phyloP scores from a whole-genome alignment of 352 stramenopile genomes.

The Globisporangium apiculatum region DNA sequence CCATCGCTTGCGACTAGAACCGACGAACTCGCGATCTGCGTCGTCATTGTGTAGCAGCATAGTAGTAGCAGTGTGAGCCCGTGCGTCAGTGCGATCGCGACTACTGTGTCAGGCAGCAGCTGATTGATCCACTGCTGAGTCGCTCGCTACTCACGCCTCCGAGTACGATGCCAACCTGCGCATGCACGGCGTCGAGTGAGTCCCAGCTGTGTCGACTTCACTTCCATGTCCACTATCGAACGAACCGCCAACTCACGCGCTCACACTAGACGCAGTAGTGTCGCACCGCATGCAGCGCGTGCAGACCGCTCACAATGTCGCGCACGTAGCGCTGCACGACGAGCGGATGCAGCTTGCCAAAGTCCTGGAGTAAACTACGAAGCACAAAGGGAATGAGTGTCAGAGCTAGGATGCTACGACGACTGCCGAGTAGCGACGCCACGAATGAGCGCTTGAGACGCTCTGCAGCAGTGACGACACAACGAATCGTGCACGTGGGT shows the following conservation, averaged over 20 bases:
- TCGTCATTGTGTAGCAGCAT: neutral
- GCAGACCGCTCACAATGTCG: constrained; percentile 20
- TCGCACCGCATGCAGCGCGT: constrained; percentile 28
- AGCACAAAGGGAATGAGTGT: neutral
- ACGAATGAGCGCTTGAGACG: neutral
- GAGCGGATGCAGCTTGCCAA: constrained; percentile 30
- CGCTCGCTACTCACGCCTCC: constrained; percentile 16
- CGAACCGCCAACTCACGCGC: too few relatives aligned
- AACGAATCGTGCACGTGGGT: too few relatives aligned
- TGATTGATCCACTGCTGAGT: neutral
- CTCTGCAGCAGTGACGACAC: too few relatives aligned
- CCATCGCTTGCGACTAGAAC: constrained; percentile 8
- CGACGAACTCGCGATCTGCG: constrained; percentile 9
- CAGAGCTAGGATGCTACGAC: too few relatives aligned
- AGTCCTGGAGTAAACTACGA: constrained; percentile 15
- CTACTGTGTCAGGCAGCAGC: neutral
- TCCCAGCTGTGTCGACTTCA: too few relatives aligned
- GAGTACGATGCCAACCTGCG: constrained; percentile 11
- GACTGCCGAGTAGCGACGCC: too few relatives aligned
- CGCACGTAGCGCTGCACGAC: constrained; percentile 25
- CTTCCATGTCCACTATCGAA: too few relatives aligned
- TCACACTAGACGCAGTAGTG: neutral
- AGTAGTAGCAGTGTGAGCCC: neutral
- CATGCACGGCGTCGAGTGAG: neutral
- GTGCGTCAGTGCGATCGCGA: too few relatives aligned